Base-by-base conservation (phyloP, 2,329 filamentous ascomycete genomes). In the Trichoderma afroharzianum region DNA sequence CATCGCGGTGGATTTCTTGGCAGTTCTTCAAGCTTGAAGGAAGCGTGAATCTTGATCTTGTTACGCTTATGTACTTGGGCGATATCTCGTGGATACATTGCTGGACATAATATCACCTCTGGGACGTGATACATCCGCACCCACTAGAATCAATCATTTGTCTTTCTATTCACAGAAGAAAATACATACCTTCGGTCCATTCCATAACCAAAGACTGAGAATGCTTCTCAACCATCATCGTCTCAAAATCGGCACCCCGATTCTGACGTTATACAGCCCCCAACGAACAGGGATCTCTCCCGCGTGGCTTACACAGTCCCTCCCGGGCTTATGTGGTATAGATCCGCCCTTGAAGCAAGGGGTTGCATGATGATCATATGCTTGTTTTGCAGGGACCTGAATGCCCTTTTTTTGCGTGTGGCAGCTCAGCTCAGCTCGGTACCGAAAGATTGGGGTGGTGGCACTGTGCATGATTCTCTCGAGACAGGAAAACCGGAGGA, bases 231-330 rank as follows among this genome's bases (percentile, higher is more conserved):
- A 30, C 15, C 33, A 14, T 11, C 1, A 24, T 28, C 50, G 2
- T 9, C 59, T 30, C 36, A 4, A 47, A 43, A 47, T 30, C 59
- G 36, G 36, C 36, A 66, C 28, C 57, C 28, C 7, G 6, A 47
- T 69, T 62, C 67, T 69, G 67, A 69, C 67, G 67, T 62, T 62
- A 69, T 69, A n/a, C 39, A 61, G 36, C 55, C 36, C 39, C 39
- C 28, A 36, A 24, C 39, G 6, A n/a, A 28, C 55, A 61, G 43
- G 36, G 39, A 69, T 62, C 26, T 5, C 66, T 36, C 36, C 36
- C 57, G 55, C 28, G 66, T 61, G 57, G 55, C 55, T 68, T 69
- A 61, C 28, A 21, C 9, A 14, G 47, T 14, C 2, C 33, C 30
- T 30, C 28, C n/a, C 57, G 7, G 12, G 67, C 67, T 62, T 69